phyloP scores from a whole-genome alignment of 1,284 basidiomycete genomes.

The Amanita bisporigera region DNA sequence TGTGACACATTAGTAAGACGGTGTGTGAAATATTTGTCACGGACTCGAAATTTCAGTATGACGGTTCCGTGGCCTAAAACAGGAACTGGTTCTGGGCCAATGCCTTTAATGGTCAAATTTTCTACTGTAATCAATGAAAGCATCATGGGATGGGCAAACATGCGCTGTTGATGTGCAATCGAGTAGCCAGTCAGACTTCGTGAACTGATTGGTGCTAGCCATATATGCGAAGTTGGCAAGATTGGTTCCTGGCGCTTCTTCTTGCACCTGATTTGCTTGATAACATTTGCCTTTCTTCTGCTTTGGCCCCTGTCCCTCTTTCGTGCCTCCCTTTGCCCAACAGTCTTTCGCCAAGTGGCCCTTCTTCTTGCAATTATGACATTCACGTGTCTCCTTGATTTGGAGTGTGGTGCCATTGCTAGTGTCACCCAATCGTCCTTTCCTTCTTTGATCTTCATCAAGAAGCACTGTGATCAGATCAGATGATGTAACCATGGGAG shows the following conservation, averaged over 20 bases:
- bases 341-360: conserved; percentile 7
- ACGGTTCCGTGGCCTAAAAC: conserved; percentile 13
- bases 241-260: too few species aligned
- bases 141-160: background rate
- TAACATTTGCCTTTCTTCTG: too few species aligned
- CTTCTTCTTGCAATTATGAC: conserved; percentile 14
- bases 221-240: too few species aligned
- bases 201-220: too few species aligned
- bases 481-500: conserved; percentile 26
- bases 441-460: conserved; percentile 27
- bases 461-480: conserved; percentile 37
- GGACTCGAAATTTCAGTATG: conserved; percentile 7
- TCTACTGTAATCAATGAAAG: background rate
- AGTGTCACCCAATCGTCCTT: background rate
- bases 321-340: conserved; percentile 9
- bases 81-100: background rate
- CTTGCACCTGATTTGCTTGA: too few species aligned
- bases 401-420: background rate
- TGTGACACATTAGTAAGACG: conserved; percentile 12
- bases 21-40: conserved; percentile 11
- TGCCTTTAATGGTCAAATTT: background rate
- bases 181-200: background rate
- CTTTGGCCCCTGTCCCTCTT: background rate
- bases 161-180: background rate
- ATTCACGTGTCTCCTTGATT: conserved; percentile 13